Evolutionary conservation across 805 yeast genomes (phyloP).

Genomic region (Saccharomycopsis olivae): DNA sequence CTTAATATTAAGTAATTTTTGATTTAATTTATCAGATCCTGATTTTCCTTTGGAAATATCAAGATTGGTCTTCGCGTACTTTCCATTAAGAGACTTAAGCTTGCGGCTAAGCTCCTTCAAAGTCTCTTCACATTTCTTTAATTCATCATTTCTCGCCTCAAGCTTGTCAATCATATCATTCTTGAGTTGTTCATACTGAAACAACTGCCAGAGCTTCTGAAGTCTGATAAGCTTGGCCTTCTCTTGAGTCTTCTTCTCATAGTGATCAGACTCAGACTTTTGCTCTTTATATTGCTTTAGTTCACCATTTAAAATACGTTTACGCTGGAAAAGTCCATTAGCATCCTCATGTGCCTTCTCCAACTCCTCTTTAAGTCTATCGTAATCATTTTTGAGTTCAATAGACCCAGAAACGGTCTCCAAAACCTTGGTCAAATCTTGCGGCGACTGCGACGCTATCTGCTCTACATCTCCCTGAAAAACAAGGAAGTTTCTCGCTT

Average conservation of each 20-base stretch:
- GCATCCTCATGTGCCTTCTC: constrained; percentile 58
- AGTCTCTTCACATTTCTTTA: constrained; percentile 6
- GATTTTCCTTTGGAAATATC: constrained; percentile 32
- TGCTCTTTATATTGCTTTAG: constrained; percentile 71
- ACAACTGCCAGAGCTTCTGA: constrained; percentile 50
- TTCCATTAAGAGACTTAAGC: constrained; percentile 27
- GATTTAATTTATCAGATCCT: constrained; percentile 27
- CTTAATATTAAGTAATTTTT: constrained; percentile 32
- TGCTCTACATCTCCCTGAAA: constrained; percentile 96
- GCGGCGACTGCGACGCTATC: constrained; percentile 78
- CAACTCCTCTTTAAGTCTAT: constrained; percentile 46
- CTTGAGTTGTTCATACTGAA: no score
- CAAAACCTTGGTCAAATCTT: constrained; percentile 59
- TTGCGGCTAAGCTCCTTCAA: constrained; percentile 26
- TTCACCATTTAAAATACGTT: constrained; percentile 62
- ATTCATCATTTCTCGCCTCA: constrained; percentile 14
- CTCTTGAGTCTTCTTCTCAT: constrained; percentile 43
- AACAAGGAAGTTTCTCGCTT: constrained; percentile 85
- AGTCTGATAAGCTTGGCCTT: constrained; percentile 36
- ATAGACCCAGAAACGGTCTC: constrained; percentile 80
- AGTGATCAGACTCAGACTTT: constrained; percentile 57
- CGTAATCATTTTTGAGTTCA: constrained; percentile 60
- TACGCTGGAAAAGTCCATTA: constrained; percentile 52
- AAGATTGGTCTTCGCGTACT: constrained; percentile 37
- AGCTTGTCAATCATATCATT: constrained; percentile 21